phyloP scores from a whole-genome alignment of 106 monocot genomes.

The Platanthera guangdongensis region DNA sequence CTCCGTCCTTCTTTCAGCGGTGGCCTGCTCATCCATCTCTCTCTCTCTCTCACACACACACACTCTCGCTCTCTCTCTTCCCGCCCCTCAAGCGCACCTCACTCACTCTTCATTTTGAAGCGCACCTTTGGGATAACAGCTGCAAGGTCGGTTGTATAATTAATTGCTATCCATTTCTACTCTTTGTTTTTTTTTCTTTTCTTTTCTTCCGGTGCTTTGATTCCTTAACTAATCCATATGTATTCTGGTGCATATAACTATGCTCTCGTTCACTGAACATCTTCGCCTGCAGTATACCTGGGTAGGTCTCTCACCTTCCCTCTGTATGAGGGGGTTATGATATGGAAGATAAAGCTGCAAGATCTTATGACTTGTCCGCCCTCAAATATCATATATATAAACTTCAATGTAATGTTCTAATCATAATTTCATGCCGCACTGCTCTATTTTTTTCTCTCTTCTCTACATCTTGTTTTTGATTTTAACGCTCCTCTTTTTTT shows the following conservation, averaged over 20 bases:
- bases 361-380: conserved; percentile 95
- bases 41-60: too few relatives aligned
- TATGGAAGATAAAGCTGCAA: conserved; percentile 96
- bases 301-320: conserved; percentile 29
- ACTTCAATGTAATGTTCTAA: conserved; percentile 62
- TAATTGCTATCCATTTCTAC: background rate
- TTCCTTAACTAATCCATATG: background rate
- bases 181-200: background rate
- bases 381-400: conserved; percentile 93
- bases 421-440: background rate
- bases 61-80: too few relatives aligned
- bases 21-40: too few relatives aligned
- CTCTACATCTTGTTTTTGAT: background rate
- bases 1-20: too few relatives aligned
- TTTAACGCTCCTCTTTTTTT: background rate
- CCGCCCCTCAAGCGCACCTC: too few relatives aligned
- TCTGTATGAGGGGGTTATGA: conserved; percentile 76
- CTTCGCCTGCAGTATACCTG: conserved; percentile 70
- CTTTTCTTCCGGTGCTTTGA: background rate
- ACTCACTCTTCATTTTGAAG: too few relatives aligned
- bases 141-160: conserved; percentile 53
- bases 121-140: too few relatives aligned
- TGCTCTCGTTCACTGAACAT: background rate
- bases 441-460: background rate
- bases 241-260: background rate